Base-by-base conservation (phyloP, 352 stramenopile species). In the Phytophthora syringae region DNA sequence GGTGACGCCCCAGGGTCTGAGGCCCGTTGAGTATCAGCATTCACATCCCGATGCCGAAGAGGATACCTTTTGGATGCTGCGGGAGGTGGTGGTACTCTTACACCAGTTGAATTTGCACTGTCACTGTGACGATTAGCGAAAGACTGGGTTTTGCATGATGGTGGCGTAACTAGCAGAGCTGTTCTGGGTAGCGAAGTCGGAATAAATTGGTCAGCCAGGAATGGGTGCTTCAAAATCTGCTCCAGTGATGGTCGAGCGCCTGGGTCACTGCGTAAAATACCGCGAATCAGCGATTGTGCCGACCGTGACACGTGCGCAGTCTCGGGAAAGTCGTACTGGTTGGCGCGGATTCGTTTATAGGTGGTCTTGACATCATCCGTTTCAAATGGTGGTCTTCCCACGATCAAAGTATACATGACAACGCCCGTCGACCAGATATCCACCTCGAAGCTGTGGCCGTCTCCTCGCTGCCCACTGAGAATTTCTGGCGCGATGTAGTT, bases 391-490 rank as follows among this genome's bases (percentile, higher is more conserved):
- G 97, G 97, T n/a, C 96, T 96, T 6, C 97, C 97, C 5, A 99
- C 93, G 2, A 99, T 79, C 53, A 98, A 77, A 6, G 97, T 99
- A 79, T 98, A 99, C 71, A 99, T 93, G 67, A 99, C 97, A 7
- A 99, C 97, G 32, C 97, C 97, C 56, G 93, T 98, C 3, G 94
- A 98, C 97, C 97, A 99, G 36, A 99, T 92, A 71, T 99, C 97
- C 5, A 99, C 97, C 70, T 99, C 94, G 70, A 99, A 99, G 60
- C 94, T 99, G 79, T 99, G 97, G 54, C 96, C 96, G 22, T 89
- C 82, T 12, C 84, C 81, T 12, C 84, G 79, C 40, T 95, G 97
- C 18, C 94, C 90, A 51, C 90, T 97, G 21, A 98, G 80, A 50
- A 98, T 95, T 66, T 98, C 93, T 0, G 93, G 93, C 0, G 93